Conservation (phyloP, 2,329 filamentous ascomycete genomes). For the Paraphoma chrysanthemicola region DNA sequence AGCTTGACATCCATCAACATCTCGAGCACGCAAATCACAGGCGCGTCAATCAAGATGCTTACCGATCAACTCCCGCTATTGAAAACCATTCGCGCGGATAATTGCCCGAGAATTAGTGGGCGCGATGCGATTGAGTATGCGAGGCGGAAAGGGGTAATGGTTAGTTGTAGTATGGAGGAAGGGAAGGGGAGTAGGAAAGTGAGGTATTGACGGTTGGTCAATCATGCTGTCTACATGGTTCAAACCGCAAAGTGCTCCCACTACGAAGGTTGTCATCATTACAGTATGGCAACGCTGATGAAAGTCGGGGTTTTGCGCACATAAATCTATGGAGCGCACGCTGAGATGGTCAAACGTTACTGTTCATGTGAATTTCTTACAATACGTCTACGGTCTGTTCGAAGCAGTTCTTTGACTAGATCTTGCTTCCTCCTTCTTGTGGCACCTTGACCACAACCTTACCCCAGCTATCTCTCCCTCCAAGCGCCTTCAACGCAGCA, state of each 20-base stretch:
- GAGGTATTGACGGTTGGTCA: slow-evolving; percentile 8
- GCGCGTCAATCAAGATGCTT: slow-evolving; percentile 50
- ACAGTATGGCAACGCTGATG: no score
- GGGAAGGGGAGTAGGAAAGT: slow-evolving; percentile 17
- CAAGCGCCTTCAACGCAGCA: slow-evolving; percentile 77
- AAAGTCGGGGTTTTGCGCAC: no score
- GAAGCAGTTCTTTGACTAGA: slow-evolving; percentile 19
- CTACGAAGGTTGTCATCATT: no score
- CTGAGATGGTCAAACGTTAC: no score
- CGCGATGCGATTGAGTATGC: slow-evolving; percentile 53
- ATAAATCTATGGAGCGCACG: no score
- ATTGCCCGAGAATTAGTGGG: slow-evolving; percentile 43
- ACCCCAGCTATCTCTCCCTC: slow-evolving; percentile 86
- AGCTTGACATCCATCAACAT: slow-evolving; percentile 43
- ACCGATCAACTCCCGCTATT: slow-evolving; percentile 36
- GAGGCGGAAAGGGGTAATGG: slow-evolving; percentile 37
- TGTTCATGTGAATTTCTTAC: no score
- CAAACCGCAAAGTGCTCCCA: no score
- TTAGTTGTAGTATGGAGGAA: slow-evolving; percentile 30
- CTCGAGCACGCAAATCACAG: slow-evolving; percentile 47
- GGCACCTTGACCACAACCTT: slow-evolving; percentile 92
- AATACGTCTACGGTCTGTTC: no score
- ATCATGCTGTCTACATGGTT: background rate
- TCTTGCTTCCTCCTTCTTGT: slow-evolving; percentile 57
- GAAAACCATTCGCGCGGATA: slow-evolving; percentile 39